Evolutionary conservation across 495 filamentous ascomycete species (phyloP).

Genomic region (Penicillium manginii): DNA sequence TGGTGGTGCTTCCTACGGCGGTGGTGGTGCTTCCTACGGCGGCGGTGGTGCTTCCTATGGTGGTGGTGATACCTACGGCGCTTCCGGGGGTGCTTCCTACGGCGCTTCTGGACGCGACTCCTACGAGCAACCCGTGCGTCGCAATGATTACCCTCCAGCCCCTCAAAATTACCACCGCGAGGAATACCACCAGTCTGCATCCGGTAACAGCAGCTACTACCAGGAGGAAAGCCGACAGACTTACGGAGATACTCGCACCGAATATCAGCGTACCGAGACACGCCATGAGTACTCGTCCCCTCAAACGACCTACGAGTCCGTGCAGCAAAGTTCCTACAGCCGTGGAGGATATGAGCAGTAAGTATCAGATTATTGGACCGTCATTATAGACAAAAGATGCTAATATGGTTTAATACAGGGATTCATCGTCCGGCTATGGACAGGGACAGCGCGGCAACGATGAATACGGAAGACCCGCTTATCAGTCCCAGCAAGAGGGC

Average conservation of each 20-base stretch:
- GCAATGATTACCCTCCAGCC: slow-evolving; percentile 10
- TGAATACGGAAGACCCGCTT: slow-evolving; percentile 21
- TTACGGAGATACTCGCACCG: slow-evolving; percentile 14
- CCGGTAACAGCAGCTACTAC: slow-evolving; percentile 16
- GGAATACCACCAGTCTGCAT: slow-evolving; percentile 24
- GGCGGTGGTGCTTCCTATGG: not conserved
- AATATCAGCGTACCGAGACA: slow-evolving; percentile 25
- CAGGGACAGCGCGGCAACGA: slow-evolving; percentile 20
- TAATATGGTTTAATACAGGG: slow-evolving; percentile 21
- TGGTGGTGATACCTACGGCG: not conserved
- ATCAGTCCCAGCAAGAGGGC: slow-evolving; percentile 20
- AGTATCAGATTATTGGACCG: slow-evolving; percentile 12
- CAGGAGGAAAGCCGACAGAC: slow-evolving; percentile 24
- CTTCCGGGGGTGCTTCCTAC: not conserved
- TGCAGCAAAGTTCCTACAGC: slow-evolving; percentile 13
- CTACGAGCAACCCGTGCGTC: slow-evolving; percentile 10
- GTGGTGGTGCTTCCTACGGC: not conserved
- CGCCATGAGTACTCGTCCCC: slow-evolving; percentile 18
- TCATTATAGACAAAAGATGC: slow-evolving; percentile 29
- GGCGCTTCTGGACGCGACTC: not conserved
- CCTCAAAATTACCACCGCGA: slow-evolving; percentile 21
- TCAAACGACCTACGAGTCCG: slow-evolving; percentile 15
- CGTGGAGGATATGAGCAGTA: slow-evolving; percentile 23
- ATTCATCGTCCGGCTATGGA: slow-evolving; percentile 21
- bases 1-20: not conserved